phyloP scores from a whole-genome alignment of 1,139 yeast genomes.

The Tardiomyces blankii region DNA sequence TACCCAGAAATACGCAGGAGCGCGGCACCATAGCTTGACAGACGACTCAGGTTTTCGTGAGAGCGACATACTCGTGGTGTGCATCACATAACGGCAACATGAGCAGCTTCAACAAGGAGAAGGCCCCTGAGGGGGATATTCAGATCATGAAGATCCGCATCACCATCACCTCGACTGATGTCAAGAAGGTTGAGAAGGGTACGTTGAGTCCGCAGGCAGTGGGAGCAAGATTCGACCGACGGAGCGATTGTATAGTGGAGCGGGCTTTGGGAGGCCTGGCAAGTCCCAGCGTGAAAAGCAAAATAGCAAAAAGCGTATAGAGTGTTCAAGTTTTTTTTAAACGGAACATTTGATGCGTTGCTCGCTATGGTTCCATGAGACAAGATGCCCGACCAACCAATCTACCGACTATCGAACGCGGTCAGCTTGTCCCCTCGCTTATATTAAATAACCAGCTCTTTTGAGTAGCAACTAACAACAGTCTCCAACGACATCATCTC shows the following conservation, averaged over 20 bases:
- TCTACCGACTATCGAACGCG: too few species aligned
- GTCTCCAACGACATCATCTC: constrained; percentile 79
- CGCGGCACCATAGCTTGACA: neutral
- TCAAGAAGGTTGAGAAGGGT: constrained; percentile 84
- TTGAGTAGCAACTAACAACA: constrained; percentile 6
- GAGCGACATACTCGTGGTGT: neutral
- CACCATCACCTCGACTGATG: constrained; percentile 98
- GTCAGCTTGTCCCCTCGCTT: too few species aligned
- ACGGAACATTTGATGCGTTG: too few species aligned
- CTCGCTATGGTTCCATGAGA: too few species aligned
- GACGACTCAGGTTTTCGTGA: neutral
- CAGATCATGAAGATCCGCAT: constrained; percentile 97
- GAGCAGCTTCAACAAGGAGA: constrained; percentile 33
- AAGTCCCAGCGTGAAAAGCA: too few species aligned
- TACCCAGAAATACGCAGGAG: neutral
- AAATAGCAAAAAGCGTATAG: too few species aligned
- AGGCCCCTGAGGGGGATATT: constrained; percentile 75
- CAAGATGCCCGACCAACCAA: too few species aligned
- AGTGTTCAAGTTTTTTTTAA: too few species aligned
- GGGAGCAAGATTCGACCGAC: too few species aligned
- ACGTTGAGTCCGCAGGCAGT: constrained; percentile 9
- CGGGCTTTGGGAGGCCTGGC: too few species aligned
- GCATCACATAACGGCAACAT: neutral
- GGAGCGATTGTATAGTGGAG: too few species aligned
- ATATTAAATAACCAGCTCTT: too few species aligned